Base-by-base conservation (phyloP, 1,284 basidiomycete genomes). In the Amylostereum areolatum region DNA sequence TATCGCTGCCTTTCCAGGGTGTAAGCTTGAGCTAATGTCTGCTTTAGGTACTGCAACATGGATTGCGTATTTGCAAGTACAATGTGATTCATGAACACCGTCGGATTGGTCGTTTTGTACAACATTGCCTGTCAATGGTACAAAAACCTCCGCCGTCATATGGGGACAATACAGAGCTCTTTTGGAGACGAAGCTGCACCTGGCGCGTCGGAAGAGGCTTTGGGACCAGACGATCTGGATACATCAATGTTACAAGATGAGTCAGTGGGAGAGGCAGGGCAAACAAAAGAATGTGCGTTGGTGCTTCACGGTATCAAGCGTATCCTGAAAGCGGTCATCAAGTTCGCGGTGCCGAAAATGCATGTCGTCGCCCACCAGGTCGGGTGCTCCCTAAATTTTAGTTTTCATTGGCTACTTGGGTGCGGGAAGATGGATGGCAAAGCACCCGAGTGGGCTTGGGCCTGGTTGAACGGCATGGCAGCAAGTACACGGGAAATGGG, bases 101-200 rank as follows among this genome's bases (percentile, higher is more conserved):
- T 54, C 4, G 31, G 28, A 1, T 29, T 66, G 3, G 46, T 67
- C 4, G 37, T 67, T 0, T 63, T 64, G 0, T 71, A 71, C 47
- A 64, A 70, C 51, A 65, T 70, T 35, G 64, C 56, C 0, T 71
- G 69, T 48, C 67, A 69, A 46, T 69, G 59, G 59, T 53, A 24
- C 27, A 59, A 55, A 18, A 48, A 60, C n/a, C 52, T 65, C 31
- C 50, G 34, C 31, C 8, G 39, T 5, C 50, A 56, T 48, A 34
- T 59, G 58, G 1, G 32, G 11, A 7, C 35, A 6, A 37, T 57
- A 28, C 52, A 53, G 1, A 8, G 12, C 5, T 32, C 39, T n/a
- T 33, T 57, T 18, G 10, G 24, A n/a, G n/a, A n/a, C n/a, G n/a
- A n/a, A n/a, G n/a, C n/a, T n/a, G n/a, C n/a, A n/a, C n/a, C n/a